Evolutionary conservation across 371 early-diverging fungal genomes (phyloP), one percentile per base, ranked within the genome.

Genomic region (Dinochytrium kinnereticum): DNA sequence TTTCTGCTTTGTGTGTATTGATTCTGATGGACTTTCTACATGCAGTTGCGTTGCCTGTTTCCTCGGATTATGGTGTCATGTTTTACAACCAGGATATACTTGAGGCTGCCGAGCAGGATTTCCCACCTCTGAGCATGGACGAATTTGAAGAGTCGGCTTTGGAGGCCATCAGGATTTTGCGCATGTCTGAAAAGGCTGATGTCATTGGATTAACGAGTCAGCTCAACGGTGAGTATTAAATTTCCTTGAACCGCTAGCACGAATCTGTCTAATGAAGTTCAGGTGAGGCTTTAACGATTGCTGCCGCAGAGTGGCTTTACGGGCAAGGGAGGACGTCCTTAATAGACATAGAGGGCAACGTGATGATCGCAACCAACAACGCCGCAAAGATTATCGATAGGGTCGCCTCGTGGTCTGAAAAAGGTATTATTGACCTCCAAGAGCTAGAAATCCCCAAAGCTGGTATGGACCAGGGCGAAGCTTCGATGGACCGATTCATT

Each of bases 21-120:
- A 33, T 0, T 38, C 38, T 39, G 26, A 37, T 13, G 37, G 21
- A 17, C 33, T 36, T 17, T 5, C 3, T 2, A 37, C 40, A 15
- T 17, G 15, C 44, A 80, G 81, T 81, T 40, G 71, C 73, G 15
- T 61, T 81, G 17, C 81, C 79, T 1, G 73, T 75, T 2, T 77
- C 75, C 39, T 51, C 70, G 2, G 73, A 76, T 28, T 74, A 76
- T 59, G 79, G 82, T 7, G 69, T 82, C 31, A 26, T 82, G 51
- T 65, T 69, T n/a, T 83, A 75, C 76, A 83, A 83, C 53, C 36
- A 37, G 15, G 75, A 78, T 13, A 33, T 80, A 19, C 71, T 83
- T 19, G 73, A 53, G 7, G n/a, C 61, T 2, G 73, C 76, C 24
- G 71, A 53, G 1, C 68, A 59, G 31, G 37, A 34, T 19, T 39